phyloP scores from a whole-genome alignment of 805 yeast genomes.

The Teunomyces tritomae region DNA sequence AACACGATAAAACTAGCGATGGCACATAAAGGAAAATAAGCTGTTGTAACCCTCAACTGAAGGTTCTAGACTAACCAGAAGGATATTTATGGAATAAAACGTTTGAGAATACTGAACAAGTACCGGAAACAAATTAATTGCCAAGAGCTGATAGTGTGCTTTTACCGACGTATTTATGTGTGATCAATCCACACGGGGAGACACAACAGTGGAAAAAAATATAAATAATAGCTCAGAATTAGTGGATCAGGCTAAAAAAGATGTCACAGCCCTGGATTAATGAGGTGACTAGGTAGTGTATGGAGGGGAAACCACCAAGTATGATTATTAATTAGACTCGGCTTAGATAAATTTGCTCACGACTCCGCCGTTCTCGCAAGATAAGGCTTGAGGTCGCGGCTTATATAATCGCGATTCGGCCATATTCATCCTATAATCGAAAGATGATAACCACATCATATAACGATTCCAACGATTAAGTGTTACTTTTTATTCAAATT shows the following conservation, averaged over 20 bases:
- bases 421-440: neutral
- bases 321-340: neutral
- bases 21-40: neutral
- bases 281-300: neutral
- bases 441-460: too few relatives aligned
- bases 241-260: neutral
- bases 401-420: neutral
- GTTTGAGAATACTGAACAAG: neutral
- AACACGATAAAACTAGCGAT: neutral
- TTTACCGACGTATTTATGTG: neutral
- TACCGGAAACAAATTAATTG: neutral
- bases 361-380: neutral
- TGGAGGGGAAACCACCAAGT: neutral
- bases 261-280: neutral
- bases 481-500: too few relatives aligned
- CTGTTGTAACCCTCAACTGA: too few relatives aligned
- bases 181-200: slow-evolving; percentile 1
- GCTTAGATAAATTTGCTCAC: neutral
- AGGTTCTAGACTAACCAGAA: too few relatives aligned
- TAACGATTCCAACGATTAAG: too few relatives aligned
- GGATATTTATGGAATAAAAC: too few relatives aligned
- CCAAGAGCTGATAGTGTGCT: neutral
- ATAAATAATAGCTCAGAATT: neutral
- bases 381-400: neutral
- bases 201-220: neutral